These are phyloP conservation scores for Thraustotheca clavata DNA, from an alignment of 352 stramenopile genomes.

Conservation along the genomic window DNA sequence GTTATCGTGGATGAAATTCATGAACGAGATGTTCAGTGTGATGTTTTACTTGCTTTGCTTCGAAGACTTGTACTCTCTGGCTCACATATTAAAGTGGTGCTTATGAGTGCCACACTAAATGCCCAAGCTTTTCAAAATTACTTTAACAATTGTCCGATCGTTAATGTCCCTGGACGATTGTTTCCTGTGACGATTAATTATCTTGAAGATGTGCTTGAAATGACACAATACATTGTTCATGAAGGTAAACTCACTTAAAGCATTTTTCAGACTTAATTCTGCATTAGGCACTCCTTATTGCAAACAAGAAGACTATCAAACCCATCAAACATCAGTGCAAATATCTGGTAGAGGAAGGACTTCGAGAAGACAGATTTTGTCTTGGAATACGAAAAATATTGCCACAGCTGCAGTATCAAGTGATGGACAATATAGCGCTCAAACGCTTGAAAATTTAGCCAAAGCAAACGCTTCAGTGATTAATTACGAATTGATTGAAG, in stretches of 20 bases:
- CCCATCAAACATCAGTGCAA: neutral
- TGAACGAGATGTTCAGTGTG: constrained; percentile 90
- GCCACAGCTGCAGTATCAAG: neutral
- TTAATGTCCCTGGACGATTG: constrained; percentile 89
- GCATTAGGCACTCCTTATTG: neutral
- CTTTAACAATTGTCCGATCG: constrained; percentile 86
- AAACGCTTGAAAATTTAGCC: constrained; percentile 74
- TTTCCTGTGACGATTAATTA: constrained; percentile 96
- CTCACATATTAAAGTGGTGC: constrained; percentile 86
- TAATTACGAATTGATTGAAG: constrained; percentile 92
- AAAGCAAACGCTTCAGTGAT: constrained; percentile 87
- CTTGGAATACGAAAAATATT: neutral
- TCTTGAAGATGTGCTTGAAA: constrained; percentile 91
- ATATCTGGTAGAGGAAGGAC: constrained; percentile 1
- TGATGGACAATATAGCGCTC: constrained; percentile 75
- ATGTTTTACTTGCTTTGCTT: constrained; percentile 89
- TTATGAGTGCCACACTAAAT: constrained; percentile 97
- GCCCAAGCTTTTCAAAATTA: constrained; percentile 93
- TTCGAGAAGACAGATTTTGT: constrained; percentile 4
- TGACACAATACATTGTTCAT: constrained; percentile 79
- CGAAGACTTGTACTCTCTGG: constrained; percentile 61
- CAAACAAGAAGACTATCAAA: neutral
- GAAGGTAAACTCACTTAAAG: constrained; percentile 43
- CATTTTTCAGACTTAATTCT: neutral
- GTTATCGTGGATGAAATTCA: constrained; percentile 98